Evolutionary conservation across 768 basidiomycete genomes (phyloP), one percentile per base, ranked within the genome.

Genomic region (Rhizopogon rudus): DNA sequence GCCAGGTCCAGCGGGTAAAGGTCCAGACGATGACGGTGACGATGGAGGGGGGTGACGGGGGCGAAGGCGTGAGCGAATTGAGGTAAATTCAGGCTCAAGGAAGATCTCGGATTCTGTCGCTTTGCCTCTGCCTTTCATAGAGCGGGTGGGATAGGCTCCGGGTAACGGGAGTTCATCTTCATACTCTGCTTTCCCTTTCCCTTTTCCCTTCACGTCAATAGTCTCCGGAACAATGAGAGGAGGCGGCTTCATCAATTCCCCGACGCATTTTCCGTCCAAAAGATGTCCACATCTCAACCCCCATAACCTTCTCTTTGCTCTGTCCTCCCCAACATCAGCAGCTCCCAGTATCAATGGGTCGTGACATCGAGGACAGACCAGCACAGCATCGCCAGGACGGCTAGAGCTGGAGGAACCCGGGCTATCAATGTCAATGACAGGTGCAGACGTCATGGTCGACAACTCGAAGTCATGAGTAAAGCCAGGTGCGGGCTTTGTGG

Each of bases 201-300:
- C 67, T 51, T 71, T 83, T 22, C 79, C 81, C 58, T 82, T 82
- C n/a, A 65, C 69, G 25, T 62, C 62, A 28, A 43, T 48, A 17
- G 9, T 56, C 54, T 40, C 35, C 9, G 56, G 44, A 14, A 9
- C 6, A 22, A 49, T 20, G 6, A 5, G 29, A 42, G 58, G 61
- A 39, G 40, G 48, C 2, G 82, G 86, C 37, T 72, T 68, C 65
- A 84, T 82, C 48, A 91, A 60, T 59, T 77, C 73, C 57, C 77
- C 77, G 2, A 86, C 68, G 60, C 89, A 92, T 66, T 86, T 88
- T 48, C 87, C 90, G 59, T 91, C 89, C 0, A 91, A 75, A 61
- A 92, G 67, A 64, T 92, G 90, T 0, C 89, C 89, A 51, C 89
- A 92, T 40, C 86, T 74, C 57, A 92, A 69, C 1, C 79, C 82